Evolutionary conservation across 2,329 filamentous ascomycete genomes (phyloP), one percentile per base, ranked within the genome.

Genomic region (Hypoxylon sp.): DNA sequence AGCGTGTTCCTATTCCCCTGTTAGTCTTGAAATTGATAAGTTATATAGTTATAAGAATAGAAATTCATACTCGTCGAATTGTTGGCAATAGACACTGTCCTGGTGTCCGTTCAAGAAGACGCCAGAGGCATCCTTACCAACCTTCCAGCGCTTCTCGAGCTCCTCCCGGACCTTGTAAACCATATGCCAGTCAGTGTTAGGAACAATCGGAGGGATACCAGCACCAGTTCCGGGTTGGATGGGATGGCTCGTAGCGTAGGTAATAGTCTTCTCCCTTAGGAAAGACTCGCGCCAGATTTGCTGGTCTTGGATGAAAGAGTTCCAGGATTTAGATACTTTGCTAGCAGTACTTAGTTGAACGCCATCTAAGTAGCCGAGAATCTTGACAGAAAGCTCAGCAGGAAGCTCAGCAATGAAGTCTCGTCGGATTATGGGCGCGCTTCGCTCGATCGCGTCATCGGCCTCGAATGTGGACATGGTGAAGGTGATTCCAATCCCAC

Each of bases 71-170:
- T 97, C 93, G 70, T 99, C 94, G 69, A 97, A 99, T 68, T 99
- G 94, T 48, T 96, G 83, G 71, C 94, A 99, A 74, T 99, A 99
- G 49, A 99, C 95, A 60, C 91, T 97, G 70, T 99, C 94, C 17
- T 87, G 86, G 69, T 99, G 94, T 2, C 94, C 94, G 64, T 94
- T 91, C 15, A 99, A 80, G 70, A 97, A 97, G 47, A 96, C 85
- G 0, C 91, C 87, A 34, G 84, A 87, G 6, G 91, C 90, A 29
- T 62, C 53, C 60, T 87, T 86, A 47, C 89, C 88, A 40, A 86
- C 77, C 63, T 83, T 86, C 94, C 94, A 99, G 57, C 89, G 84
- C 59, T 79, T 77, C 62, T 91, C 87, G 55, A 99, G 80, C 56
- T 88, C 81, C 53, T 86, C 82, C 61, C 90, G 87, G 32, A 89